These are phyloP conservation scores for Rhizopus sp. DNA, from an alignment of 371 early-diverging fungal genomes.

Conservation along the genomic window DNA sequence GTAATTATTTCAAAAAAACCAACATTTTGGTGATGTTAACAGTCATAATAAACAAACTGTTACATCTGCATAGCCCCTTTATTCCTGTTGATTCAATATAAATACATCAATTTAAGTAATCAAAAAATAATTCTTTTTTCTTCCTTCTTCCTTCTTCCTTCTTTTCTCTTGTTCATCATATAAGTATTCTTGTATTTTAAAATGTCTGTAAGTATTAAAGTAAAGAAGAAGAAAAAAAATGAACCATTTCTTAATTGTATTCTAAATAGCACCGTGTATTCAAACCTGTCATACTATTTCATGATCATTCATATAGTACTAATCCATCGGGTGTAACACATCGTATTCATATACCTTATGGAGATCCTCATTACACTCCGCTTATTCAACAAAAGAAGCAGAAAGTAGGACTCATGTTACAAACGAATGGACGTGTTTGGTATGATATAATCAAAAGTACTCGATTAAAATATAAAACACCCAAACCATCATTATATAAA, in stretches of 20 bases:
- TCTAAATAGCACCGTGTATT: conserved; percentile 14
- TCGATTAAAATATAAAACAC: no score
- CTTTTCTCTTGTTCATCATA: no score
- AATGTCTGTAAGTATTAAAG: no score
- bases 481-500: no score
- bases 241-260: no score
- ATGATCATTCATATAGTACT: conserved; percentile 19
- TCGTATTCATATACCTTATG: conserved; percentile 30
- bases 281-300: conserved; percentile 27
- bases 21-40: conserved; percentile 23
- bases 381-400: conserved; percentile 22
- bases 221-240: no score
- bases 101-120: no score
- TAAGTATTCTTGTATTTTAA: no score
- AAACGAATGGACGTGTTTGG: conserved; percentile 20
- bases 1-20: conserved; percentile 2
- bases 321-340: conserved; percentile 24
- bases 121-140: no score
- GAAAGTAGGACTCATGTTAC: conserved; percentile 18
- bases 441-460: no score
- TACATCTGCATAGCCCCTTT: conserved; percentile 28
- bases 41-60: conserved; percentile 22
- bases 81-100: conserved; percentile 15
- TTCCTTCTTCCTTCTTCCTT: no score
- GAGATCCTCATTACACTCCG: conserved; percentile 15